A percentile compares a stretch with the other conserved stretches of the same genome.
Conservation (phyloP, 2,329 filamentous ascomycete species). For the Drechslerella dactyloides region DNA sequence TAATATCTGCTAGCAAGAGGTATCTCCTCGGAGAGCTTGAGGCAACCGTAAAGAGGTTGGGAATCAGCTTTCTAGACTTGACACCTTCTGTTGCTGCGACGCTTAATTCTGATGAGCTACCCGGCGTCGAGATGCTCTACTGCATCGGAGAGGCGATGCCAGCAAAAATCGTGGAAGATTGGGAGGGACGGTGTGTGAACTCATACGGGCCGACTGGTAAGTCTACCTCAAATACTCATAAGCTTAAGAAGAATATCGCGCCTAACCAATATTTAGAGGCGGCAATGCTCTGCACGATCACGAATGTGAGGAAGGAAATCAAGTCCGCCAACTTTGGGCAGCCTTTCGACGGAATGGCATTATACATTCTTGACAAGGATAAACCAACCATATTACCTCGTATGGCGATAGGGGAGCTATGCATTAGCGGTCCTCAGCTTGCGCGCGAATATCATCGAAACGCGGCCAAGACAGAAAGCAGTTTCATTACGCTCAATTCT, state of each 20-base stretch:
- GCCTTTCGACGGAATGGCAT: constrained; percentile 59
- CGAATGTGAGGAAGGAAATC: constrained; percentile 54
- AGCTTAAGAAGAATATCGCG: too few species aligned
- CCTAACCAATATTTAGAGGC: constrained; percentile 56
- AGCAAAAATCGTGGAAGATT: constrained; percentile 57
- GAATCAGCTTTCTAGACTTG: constrained; percentile 59
- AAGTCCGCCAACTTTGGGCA: constrained; percentile 59
- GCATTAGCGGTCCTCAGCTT: constrained; percentile 61
- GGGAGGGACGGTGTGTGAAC: constrained; percentile 59
- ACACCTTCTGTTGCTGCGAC: constrained; percentile 60
- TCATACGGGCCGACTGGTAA: constrained; percentile 59
- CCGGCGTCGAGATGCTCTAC: constrained; percentile 59
- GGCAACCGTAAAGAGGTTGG: constrained; percentile 56
- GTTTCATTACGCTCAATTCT: constrained; percentile 35
- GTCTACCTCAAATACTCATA: background rate
- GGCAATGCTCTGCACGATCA: constrained; percentile 61
- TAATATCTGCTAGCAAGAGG: constrained; percentile 59
- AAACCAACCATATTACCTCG: constrained; percentile 57
- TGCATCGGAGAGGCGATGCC: constrained; percentile 61
- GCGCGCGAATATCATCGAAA: constrained; percentile 59
- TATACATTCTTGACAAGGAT: constrained; percentile 57
- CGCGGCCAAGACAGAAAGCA: constrained; percentile 37
- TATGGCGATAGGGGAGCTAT: constrained; percentile 60
- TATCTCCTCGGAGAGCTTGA: constrained; percentile 58
- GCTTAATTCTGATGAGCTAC: constrained; percentile 56